Evolutionary conservation across 1,284 basidiomycete species (phyloP), one percentile per base, ranked within the genome.

Genomic region (Cystobasidium slooffiae): DNA sequence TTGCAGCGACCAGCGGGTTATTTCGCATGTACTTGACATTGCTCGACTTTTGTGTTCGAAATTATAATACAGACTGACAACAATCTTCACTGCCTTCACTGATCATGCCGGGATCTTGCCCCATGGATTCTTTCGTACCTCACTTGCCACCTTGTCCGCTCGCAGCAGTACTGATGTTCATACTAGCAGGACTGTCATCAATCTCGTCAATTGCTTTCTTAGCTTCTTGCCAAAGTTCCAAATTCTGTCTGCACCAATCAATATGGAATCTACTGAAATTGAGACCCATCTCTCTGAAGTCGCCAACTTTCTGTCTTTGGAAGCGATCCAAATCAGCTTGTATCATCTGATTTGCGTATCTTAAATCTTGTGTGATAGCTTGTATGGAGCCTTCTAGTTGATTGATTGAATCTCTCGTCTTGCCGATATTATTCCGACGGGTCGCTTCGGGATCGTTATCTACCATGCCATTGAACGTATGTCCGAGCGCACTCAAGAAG

Each of bases 301-400:
- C 97, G 3, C 93, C 92, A 5, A 99, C 96, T 82, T 99, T 99
- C 84, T 98, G 94, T 22, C 97, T 87, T 82, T 99, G 97, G 84
- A 99, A 99, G 52, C 97, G 88, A 84, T 99, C 97, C 77, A 99
- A 85, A 83, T 99, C 97, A 6, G 93, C 93, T 82, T 99, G 97
- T 70, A 99, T 96, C 18, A 95, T 97, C 51, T 90, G 91, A 78
- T 91, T 95, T 0, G 94, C 92, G 83, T 97, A 98, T 80, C 96
- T 95, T 64, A 99, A 85, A 83, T 99, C 94, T 80, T 93, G 91
- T 1, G 91, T 91, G 0, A 92, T 88, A 22, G 94, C 85, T 82
- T 96, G 93, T 75, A 96, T 85, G 1, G 92, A 94, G 79, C 94
- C 93, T 82, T 97, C 94, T 53, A 97, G 86, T 93, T 97, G 92